Percentiles rank a stretch among this genome's conserved stretches.
Conservation (phyloP, 371 early-diverging fungal genomes). For the Chytridium lagenaria region DNA sequence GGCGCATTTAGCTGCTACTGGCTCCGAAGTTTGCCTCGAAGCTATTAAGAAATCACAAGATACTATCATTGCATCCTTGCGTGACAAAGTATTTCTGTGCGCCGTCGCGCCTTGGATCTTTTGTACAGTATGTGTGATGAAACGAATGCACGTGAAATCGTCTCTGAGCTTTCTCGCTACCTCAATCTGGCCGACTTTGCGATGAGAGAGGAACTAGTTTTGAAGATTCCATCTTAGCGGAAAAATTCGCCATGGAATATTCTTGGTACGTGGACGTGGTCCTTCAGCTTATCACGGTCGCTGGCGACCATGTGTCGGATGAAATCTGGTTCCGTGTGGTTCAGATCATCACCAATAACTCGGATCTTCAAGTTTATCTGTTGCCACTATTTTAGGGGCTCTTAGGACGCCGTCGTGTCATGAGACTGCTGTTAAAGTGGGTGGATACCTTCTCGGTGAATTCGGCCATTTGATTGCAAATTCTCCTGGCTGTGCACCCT, state of each 20-base stretch:
- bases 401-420: constrained; percentile 86
- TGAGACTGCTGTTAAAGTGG: constrained; percentile 93
- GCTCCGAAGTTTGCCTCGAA: constrained; percentile 73
- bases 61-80: constrained; percentile 84
- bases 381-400: constrained; percentile 80
- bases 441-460: constrained; percentile 95
- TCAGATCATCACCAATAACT: constrained; percentile 94
- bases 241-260: constrained; percentile 95
- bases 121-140: constrained; percentile 96
- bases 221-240: constrained; percentile 96
- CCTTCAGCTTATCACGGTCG: constrained; percentile 90
- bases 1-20: constrained; percentile 92
- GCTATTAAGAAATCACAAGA: constrained; percentile 87
- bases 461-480: constrained; percentile 95
- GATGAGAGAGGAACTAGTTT: constrained; percentile 94
- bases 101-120: constrained; percentile 93
- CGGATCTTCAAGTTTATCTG: constrained; percentile 92
- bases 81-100: constrained; percentile 94
- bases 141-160: constrained; percentile 83
- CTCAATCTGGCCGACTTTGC: constrained; percentile 87
- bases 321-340: constrained; percentile 97
- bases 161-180: constrained; percentile 87
- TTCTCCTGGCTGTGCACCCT: constrained; percentile 78
- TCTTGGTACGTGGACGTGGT: constrained; percentile 98
- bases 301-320: constrained; percentile 94